These are phyloP conservation scores for Hymenotorrendiella dingleyae DNA, from an alignment of 2,329 filamentous ascomycete genomes.

Conservation along the genomic window DNA sequence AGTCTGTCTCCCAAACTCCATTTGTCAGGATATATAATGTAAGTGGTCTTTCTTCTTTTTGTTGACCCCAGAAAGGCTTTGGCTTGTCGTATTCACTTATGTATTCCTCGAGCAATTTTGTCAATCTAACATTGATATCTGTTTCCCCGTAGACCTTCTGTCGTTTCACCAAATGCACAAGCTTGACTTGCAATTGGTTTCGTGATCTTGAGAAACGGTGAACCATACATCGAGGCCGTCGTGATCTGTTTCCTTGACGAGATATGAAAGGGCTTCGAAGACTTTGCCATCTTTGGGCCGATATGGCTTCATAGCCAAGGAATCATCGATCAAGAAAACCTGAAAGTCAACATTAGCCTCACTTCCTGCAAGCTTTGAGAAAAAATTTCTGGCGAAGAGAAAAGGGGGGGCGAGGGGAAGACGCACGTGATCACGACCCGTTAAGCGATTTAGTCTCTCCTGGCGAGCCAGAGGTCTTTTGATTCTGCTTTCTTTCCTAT, in stretches of 20 bases:
- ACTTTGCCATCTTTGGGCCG: slow-evolving; percentile 7
- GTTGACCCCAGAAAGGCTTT: no score
- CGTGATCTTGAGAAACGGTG: slow-evolving; percentile 1
- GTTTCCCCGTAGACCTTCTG: background rate
- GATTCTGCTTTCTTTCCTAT: no score
- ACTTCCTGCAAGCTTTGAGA: no score
- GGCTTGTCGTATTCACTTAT: background rate
- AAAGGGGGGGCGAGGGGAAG: no score
- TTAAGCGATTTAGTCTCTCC: no score
- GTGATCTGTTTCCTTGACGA: slow-evolving; percentile 10
- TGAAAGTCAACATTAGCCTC: no score
- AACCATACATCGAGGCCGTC: slow-evolving; percentile 15
- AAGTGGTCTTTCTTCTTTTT: background rate
- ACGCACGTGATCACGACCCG: no score
- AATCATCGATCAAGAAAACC: slow-evolving; percentile 15
- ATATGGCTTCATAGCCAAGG: slow-evolving; percentile 7
- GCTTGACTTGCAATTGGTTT: slow-evolving; percentile 1
- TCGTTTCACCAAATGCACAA: background rate
- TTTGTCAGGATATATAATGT: slow-evolving; percentile 11
- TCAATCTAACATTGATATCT: slow-evolving; percentile 4
- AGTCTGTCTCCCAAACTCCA: slow-evolving; percentile 3
- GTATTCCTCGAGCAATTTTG: slow-evolving; percentile 1
- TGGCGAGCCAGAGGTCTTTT: no score
- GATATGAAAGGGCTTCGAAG: slow-evolving; percentile 11
- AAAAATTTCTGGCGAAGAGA: no score